Evolutionary conservation across 257 asterid genomes (phyloP), one percentile per base, ranked within the genome.

Genomic region (Ballota nigra): DNA sequence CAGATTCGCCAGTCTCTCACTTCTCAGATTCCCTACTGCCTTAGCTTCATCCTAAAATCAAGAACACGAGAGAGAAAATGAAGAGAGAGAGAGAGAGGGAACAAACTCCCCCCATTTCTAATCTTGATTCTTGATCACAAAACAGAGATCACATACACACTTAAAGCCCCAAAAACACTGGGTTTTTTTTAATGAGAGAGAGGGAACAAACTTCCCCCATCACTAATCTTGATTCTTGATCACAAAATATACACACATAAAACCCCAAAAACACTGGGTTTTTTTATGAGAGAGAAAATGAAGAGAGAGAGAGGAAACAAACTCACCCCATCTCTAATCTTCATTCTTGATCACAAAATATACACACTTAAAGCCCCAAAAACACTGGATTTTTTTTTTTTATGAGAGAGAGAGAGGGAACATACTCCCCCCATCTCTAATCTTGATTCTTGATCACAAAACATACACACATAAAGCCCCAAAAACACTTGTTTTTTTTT

Each of bases 21-120:
- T 85, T 73, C 89, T 80, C 53, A 85, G 75, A 65, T 49, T 82
- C 52, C 89, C 89, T 56, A 85, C 89, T 24, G 81, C 80, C 68
- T 78, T 82, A 6, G 89, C 85, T 63, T 85, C 85, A 69, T 82
- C 89, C 89, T 85, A 13, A 40, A 16, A 70, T 49, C 24, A 34
- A 58, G 19, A 31, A 63, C 23, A 68, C n/a, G 7, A 63, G n/a
- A 49, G 23, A n/a, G n/a, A n/a, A n/a, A n/a, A n/a, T n/a, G n/a
- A n/a, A n/a, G n/a, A n/a, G n/a, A n/a, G n/a, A n/a, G n/a, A n/a
- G n/a, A n/a, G n/a, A n/a, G 7, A 47, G 15, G 29, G 10, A n/a
- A 23, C n/a, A 56, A 6, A 28, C 10, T 24, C 2, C 31, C 63
- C 22, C 63, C 62, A 51, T 70, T 38, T 73, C 63, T 61, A 74